These are phyloP conservation scores for Dipteronia dyeriana DNA, from an alignment of 345 rosid species.

Conservation along the genomic window DNA sequence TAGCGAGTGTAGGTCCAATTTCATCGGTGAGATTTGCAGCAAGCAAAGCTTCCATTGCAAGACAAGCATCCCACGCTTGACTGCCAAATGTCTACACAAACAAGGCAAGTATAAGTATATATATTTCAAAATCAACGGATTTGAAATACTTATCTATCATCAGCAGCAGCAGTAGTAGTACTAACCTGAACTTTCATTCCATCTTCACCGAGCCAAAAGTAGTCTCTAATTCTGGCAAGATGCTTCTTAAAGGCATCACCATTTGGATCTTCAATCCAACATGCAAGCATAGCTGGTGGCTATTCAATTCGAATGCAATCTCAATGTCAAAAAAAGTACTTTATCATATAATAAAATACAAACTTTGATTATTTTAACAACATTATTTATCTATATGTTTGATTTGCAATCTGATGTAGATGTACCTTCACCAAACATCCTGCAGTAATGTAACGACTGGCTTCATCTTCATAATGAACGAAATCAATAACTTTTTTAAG, in stretches of 20 bases:
- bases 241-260: conserved; percentile 72
- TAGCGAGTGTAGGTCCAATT: conserved; percentile 54
- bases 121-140: too few species aligned
- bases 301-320: conserved; percentile 15
- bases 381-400: background rate
- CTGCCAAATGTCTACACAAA: conserved; percentile 70
- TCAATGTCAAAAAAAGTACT: background rate
- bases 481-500: conserved; percentile 19
- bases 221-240: conserved; percentile 73
- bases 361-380: too few species aligned
- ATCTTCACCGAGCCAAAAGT: conserved; percentile 90
- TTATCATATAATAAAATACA: too few species aligned
- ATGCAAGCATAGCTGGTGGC: conserved; percentile 33
- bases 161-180: too few species aligned
- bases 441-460: conserved; percentile 37
- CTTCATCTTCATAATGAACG: conserved; percentile 31
- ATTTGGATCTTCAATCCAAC: conserved; percentile 45
- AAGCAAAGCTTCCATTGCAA: conserved; percentile 75
- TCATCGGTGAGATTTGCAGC: conserved; percentile 58
- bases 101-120: background rate
- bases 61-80: conserved; percentile 77
- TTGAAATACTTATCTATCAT: too few species aligned
- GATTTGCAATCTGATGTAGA: background rate
- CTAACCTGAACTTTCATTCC: conserved; percentile 91
- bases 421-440: conserved; percentile 34